Conservation (phyloP, 495 filamentous ascomycete species). For the Neurospora hispaniola region DNA sequence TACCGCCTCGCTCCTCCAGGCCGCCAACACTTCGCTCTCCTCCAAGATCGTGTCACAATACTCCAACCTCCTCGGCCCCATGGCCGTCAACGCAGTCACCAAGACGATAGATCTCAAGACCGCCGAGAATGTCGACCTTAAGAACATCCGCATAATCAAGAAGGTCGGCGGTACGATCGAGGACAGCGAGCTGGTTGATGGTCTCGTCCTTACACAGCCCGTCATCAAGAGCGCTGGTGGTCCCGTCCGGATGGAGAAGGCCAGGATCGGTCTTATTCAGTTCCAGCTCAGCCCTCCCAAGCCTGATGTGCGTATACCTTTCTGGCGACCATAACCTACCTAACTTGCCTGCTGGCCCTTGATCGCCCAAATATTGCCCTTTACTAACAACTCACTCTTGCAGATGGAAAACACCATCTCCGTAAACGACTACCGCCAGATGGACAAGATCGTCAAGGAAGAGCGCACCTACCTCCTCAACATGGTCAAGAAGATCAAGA, state of each 20-base stretch:
- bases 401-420: conserved; percentile 99
- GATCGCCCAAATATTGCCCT: not conserved
- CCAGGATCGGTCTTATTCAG: conserved; percentile 90
- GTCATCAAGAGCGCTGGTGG: conserved; percentile 91
- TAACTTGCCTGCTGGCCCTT: too few relatives aligned
- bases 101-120: conserved; percentile 92
- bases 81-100: conserved; percentile 92
- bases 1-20: conserved; percentile 82
- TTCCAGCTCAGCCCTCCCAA: conserved; percentile 98
- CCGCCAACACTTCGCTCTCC: conserved; percentile 91
- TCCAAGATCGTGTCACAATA: conserved; percentile 98
- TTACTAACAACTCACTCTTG: conserved; percentile 3
- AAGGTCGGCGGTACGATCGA: conserved; percentile 98
- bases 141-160: conserved; percentile 94
- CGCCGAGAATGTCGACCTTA: conserved; percentile 90
- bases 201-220: conserved; percentile 81
- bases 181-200: conserved; percentile 94
- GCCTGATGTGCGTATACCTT: conserved; percentile 61
- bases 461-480: conserved; percentile 96
- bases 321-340: too few relatives aligned
- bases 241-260: conserved; percentile 91
- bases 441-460: conserved; percentile 99
- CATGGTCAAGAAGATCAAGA: conserved; percentile 99
- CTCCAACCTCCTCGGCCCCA: conserved; percentile 81
- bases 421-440: conserved; percentile 98